A percentile compares a stretch with the other conserved stretches of the same genome.
These are phyloP conservation scores for Allantophomopsis cytisporea DNA, from an alignment of 2,329 filamentous ascomycete genomes.

Conservation along the genomic window DNA sequence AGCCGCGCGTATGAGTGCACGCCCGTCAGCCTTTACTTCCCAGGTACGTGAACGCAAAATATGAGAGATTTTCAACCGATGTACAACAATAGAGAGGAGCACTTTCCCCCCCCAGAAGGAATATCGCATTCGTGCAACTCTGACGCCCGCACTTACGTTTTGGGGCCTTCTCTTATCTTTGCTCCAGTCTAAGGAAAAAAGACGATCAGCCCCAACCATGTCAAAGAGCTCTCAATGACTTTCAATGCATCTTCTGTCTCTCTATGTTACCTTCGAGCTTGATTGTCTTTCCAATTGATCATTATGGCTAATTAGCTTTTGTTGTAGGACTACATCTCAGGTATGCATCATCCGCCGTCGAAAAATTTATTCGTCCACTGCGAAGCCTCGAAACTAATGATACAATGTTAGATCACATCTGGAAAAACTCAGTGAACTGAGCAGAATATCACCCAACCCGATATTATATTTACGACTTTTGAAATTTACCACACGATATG, in stretches of 20 bases:
- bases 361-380: constrained; percentile 5
- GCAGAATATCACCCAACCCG: constrained; percentile 7
- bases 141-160: not conserved
- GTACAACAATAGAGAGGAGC: too few relatives aligned
- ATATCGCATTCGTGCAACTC: too few relatives aligned
- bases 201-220: constrained; percentile 3
- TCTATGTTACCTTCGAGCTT: constrained; percentile 1
- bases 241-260: not conserved
- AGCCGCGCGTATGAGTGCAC: constrained; percentile 71
- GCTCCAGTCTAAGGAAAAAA: constrained; percentile 5
- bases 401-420: constrained; percentile 22
- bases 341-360: constrained; percentile 27
- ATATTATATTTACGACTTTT: constrained; percentile 7
- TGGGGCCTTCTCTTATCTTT: constrained; percentile 4
- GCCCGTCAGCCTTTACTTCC: constrained; percentile 74
- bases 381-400: too few relatives aligned
- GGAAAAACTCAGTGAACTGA: constrained; percentile 27
- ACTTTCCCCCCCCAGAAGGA: too few relatives aligned
- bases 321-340: constrained; percentile 61
- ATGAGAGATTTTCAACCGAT: too few relatives aligned
- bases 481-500: constrained; percentile 30
- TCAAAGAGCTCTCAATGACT: constrained; percentile 1
- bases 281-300: constrained; percentile 5
- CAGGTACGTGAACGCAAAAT: constrained; percentile 41
- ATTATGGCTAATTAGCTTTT: constrained; percentile 4